Evolutionary conservation across 108 stramenopile genomes (phyloP), one percentile per base, ranked within the genome.

Genomic region (Pseudonitzschia pungens): DNA sequence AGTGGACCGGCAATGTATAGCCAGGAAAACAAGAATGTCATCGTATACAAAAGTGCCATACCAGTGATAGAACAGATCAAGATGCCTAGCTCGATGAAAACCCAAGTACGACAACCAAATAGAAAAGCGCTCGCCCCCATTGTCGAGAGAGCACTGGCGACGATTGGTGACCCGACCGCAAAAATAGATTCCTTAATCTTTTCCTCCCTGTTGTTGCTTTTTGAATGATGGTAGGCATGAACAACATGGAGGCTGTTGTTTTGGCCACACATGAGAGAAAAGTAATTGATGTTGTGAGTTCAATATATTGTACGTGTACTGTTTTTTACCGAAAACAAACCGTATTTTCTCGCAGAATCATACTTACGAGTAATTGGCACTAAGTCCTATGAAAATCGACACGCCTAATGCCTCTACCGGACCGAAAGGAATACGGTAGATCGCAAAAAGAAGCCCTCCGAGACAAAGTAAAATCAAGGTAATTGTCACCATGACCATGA

Each of bases 331-430:
- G 26, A 26, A 5, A 58, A 16, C 15, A 58, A 58, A 26, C 15
- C 6, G 27, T 58, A 9, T 26, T 16, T 58, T 58, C 29, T 16
- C 29, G 14, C 2, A 26, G 22, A 56, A 7, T 58, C 29, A 58
- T 58, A 58, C 57, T 58, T 58, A 51, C 48, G 68, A 68, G 16
- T 68, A 68, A 41, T 68, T 68, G 24, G 68, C 68, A 52, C 68
- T 68, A 22, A 68, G 48, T 27, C 68, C 68, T 4, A 68, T 68
- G 68, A 68, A 68, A 8, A 68, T 68, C 10, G 68, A 68, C 16
- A 68, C 68, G 16, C 68, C 68, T 0, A 68, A 31, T 51, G 68
- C 68, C 50, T 68, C 48, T 44, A 68, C 68, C 18, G 68, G 68
- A 6, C 68, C 68, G 24, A 68, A 51, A 16, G 50, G 31, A n/a